Evolutionary conservation across 2,329 filamentous ascomycete species (phyloP), one percentile per base, ranked within the genome.

Genomic region (Geosmithia flava): DNA sequence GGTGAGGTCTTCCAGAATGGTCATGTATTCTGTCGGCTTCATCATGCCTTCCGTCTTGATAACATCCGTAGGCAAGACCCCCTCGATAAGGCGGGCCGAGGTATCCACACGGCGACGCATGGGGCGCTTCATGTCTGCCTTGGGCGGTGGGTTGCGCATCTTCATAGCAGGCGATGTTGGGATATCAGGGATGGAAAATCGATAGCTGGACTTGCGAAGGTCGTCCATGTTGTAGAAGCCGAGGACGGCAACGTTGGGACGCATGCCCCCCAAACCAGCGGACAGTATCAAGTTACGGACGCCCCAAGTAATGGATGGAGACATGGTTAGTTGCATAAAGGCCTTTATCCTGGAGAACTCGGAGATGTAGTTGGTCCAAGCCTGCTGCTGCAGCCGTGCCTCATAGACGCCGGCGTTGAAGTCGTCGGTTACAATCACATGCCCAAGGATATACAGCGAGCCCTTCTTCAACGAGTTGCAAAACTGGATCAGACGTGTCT

Each of bases 381-480:
- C 80, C 13, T 79, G 76, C 60, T 94, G 87, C 59, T 94, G 87
- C 19, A 83, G 71, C 52, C 85, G 84, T 3, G 86, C 87, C 62
- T 95, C 88, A 5, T 86, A 80, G 8, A 94, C 85, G 3, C 87
- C 85, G 3, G 76, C 74, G 19, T 78, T 77, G 57, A 95, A 95
- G 59, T 95, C 85, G 51, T 87, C 76, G 0, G 86, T 88, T 3
- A 95, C 87, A 50, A 95, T 89, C 42, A 94, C 86, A 63, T 94
- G 88, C 0, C 87, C 88, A 1, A 95, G 71, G 10, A 95, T 85
- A 60, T 93, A 95, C 1, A 95, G 64, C 0, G 81, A 82, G 0
- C 88, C 89, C 58, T 95, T 95, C 61, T 95, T 95, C 61, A 95
- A 68, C 0, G 87, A 89, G 61, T 95, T 95, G 65, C 88, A 95